Conservation (phyloP, 2,329 filamentous ascomycete genomes). For the Ascochyta rabiei region DNA sequence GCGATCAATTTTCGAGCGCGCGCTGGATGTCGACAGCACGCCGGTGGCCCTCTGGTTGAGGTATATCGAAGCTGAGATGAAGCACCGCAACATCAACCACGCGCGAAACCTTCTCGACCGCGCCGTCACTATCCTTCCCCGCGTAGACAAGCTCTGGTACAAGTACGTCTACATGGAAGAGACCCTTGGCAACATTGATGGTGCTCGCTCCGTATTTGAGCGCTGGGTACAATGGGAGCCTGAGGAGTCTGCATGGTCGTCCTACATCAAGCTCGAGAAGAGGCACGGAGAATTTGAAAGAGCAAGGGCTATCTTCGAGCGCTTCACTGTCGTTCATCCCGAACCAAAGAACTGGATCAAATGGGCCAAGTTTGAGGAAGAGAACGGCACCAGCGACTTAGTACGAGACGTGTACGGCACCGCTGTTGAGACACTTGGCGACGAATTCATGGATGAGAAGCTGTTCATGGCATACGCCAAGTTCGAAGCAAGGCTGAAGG, state of each 20-base stretch:
- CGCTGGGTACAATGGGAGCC: slow-evolving; percentile 99
- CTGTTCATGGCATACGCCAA: slow-evolving; percentile 95
- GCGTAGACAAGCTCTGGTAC: slow-evolving; percentile 97
- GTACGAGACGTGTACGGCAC: slow-evolving; percentile 90
- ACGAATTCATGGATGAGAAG: slow-evolving; percentile 95
- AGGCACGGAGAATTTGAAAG: slow-evolving; percentile 90
- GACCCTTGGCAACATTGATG: slow-evolving; percentile 91
- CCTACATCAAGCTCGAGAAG: slow-evolving; percentile 97
- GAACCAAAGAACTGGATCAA: slow-evolving; percentile 98
- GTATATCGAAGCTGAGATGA: slow-evolving; percentile 97
- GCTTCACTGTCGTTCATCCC: slow-evolving; percentile 90
- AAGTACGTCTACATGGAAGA: slow-evolving; percentile 99
- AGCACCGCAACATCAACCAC: slow-evolving; percentile 78
- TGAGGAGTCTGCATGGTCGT: slow-evolving; percentile 91
- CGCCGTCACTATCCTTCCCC: slow-evolving; percentile 87
- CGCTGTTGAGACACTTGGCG: slow-evolving; percentile 86
- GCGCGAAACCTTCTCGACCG: slow-evolving; percentile 92
- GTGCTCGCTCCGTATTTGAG: slow-evolving; percentile 92
- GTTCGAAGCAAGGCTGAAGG: slow-evolving; percentile 92
- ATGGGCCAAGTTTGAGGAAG: slow-evolving; percentile 97
- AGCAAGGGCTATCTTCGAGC: slow-evolving; percentile 86
- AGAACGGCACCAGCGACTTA: slow-evolving; percentile 87
- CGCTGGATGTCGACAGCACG: slow-evolving; percentile 88
- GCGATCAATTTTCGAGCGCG: slow-evolving; percentile 90
- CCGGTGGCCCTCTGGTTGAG: slow-evolving; percentile 87